Conservation (phyloP, 2,329 filamentous ascomycete species). For the Lachnellula arida region DNA sequence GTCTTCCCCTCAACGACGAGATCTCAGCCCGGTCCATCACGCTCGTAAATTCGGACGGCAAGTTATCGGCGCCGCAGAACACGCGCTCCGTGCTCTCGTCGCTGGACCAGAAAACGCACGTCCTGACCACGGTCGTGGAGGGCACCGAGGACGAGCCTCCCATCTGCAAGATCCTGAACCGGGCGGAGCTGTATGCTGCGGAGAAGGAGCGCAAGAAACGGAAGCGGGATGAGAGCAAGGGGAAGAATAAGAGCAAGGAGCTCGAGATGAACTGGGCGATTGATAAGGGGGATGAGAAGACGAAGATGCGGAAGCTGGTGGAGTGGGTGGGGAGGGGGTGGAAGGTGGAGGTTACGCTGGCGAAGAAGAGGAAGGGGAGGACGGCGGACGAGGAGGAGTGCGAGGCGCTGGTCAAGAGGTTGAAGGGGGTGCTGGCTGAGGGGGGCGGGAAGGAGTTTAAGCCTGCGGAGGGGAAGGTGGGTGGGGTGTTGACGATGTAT, state of each 20-base stretch:
- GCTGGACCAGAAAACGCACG: constrained; percentile 45
- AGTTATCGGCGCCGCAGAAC: constrained; percentile 32
- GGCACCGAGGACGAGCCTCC: constrained; percentile 39
- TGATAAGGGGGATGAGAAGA: constrained; percentile 66
- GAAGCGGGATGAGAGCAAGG: constrained; percentile 28
- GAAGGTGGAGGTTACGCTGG: constrained; percentile 69
- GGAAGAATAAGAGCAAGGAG: constrained; percentile 55
- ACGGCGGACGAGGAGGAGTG: constrained; percentile 59
- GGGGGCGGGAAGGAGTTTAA: constrained; percentile 42
- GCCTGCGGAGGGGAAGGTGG: constrained; percentile 41
- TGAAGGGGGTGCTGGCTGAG: constrained; percentile 38
- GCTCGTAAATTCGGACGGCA: constrained; percentile 36
- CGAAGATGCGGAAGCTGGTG: constrained; percentile 61
- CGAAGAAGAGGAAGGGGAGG: constrained; percentile 60
- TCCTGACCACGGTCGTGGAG: constrained; percentile 45
- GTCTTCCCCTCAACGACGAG: constrained; percentile 42
- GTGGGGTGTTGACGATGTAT: constrained; percentile 40
- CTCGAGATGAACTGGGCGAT: constrained; percentile 93
- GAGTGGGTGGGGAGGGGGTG: constrained; percentile 70
- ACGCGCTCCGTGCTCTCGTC: constrained; percentile 36
- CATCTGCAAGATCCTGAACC: constrained; percentile 67
- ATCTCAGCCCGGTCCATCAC: constrained; percentile 42
- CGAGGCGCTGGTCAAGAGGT: constrained; percentile 47
- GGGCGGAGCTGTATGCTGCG: constrained; percentile 43
- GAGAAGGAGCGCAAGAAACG: constrained; percentile 40